Conservation (phyloP, 108 stramenopile species). For the Schizochytrium sp. region DNA sequence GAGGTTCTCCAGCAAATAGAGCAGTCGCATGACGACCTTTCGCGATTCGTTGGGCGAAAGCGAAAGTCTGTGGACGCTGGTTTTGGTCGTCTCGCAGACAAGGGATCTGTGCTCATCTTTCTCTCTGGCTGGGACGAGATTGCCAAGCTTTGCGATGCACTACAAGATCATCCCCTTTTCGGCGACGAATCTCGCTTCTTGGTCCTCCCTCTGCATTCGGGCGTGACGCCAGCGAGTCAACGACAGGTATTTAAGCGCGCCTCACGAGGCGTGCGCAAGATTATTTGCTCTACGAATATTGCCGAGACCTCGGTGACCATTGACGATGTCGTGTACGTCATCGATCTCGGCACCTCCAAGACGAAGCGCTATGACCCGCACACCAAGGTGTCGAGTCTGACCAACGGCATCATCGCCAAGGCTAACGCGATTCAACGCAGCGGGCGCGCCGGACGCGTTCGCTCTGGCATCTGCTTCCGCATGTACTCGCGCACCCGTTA, state of each 20-base stretch:
- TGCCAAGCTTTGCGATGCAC: constrained; percentile 53
- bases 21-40: neutral
- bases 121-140: constrained; percentile 88
- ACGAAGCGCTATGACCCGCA: constrained; percentile 44
- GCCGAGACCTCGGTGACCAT: constrained; percentile 92
- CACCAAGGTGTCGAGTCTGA: constrained; percentile 61
- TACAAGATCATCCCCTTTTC: constrained; percentile 31
- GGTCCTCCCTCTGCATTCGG: constrained; percentile 48
- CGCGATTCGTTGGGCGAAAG: neutral
- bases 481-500: constrained; percentile 65
- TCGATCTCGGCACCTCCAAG: constrained; percentile 34
- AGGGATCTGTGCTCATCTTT: constrained; percentile 75
- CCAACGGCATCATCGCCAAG: constrained; percentile 70
- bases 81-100: neutral
- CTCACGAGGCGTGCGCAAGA: constrained; percentile 53
- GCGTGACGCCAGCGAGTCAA: constrained; percentile 35
- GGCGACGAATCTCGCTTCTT: neutral
- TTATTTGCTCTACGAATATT: constrained; percentile 78
- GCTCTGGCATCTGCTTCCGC: constrained; percentile 73
- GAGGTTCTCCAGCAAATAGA: constrained; percentile 10
- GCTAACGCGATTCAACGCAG: constrained; percentile 77
- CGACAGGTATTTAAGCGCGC: constrained; percentile 29
- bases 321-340: constrained; percentile 58
- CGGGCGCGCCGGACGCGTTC: constrained; percentile 87
- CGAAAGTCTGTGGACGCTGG: neutral